A percentile compares a stretch with the other conserved stretches of the same genome.
phyloP scores from a whole-genome alignment of 495 filamentous ascomycete species.

The Xylaria cubensis region DNA sequence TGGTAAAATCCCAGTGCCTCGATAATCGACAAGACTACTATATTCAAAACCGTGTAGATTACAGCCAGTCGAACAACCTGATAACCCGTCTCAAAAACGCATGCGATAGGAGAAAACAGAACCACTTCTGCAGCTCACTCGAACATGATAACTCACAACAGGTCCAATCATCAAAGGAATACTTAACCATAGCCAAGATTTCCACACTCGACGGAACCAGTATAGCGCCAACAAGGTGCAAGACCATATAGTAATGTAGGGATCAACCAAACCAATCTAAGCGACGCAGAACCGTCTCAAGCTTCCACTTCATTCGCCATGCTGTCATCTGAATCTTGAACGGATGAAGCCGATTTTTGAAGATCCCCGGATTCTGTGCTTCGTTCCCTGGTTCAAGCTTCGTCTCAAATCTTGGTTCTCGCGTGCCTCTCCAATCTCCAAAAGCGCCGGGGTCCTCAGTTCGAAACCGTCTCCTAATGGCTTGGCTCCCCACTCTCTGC shows the following conservation, averaged over 20 bases:
- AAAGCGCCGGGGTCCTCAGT: not conserved
- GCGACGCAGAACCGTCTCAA: not conserved
- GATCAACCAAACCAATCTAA: not conserved
- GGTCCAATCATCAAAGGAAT: not conserved
- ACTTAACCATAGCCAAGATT: not conserved
- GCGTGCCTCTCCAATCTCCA: slow-evolving; percentile 5
- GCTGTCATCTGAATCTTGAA: not conserved
- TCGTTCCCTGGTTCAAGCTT: not conserved
- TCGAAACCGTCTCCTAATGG: slow-evolving; percentile 8
- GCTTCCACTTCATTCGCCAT: not conserved
- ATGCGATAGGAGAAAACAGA: not conserved
- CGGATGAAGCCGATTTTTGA: not conserved
- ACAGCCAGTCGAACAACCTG: not conserved
- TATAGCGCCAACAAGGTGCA: not conserved
- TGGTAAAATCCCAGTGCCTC: not conserved
- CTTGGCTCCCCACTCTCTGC: slow-evolving; percentile 14
- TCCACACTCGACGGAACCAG: not conserved
- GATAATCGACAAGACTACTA: not conserved
- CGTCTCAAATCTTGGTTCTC: slow-evolving; percentile 10
- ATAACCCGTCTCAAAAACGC: not conserved
- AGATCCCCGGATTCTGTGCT: not conserved
- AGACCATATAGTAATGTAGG: not conserved
- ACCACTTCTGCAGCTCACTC: not conserved
- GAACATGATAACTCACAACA: not conserved
- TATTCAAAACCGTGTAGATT: not conserved